phyloP scores from a whole-genome alignment of 2,329 filamentous ascomycete species.

The Penicillium freii region DNA sequence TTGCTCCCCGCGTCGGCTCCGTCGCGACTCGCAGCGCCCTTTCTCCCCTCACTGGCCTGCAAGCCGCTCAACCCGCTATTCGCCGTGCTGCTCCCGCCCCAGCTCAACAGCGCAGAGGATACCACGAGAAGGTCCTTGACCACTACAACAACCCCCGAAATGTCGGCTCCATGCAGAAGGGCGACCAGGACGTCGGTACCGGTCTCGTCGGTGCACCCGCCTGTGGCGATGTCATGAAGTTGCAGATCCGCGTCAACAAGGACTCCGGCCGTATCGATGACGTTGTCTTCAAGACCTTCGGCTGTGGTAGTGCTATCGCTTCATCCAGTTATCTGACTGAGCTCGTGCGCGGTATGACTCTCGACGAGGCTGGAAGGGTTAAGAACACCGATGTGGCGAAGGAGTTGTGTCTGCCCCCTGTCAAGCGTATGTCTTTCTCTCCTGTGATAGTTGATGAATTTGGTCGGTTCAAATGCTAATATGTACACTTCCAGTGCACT shows the following conservation, averaged over 20 bases:
- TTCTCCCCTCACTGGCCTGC: conserved; percentile 44
- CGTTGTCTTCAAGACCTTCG: conserved; percentile 98
- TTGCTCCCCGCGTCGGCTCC: conserved; percentile 54
- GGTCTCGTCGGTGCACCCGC: conserved; percentile 89
- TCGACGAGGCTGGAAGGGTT: conserved; percentile 89
- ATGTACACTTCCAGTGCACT: conserved; percentile 62
- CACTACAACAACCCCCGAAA: conserved; percentile 79
- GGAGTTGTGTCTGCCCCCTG: conserved; percentile 87
- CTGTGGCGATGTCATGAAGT: conserved; percentile 90
- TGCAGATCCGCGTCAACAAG: conserved; percentile 89
- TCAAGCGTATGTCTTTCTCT: conserved; percentile 66
- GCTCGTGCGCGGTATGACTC: conserved; percentile 89
- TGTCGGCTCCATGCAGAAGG: conserved; percentile 76
- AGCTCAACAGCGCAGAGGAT: conserved; percentile 47
- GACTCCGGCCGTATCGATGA: conserved; percentile 84
- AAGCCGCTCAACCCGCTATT: conserved; percentile 41
- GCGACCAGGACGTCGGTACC: conserved; percentile 78
- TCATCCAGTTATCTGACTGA: conserved; percentile 93
- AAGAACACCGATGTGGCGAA: conserved; percentile 98
- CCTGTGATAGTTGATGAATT: not conserved
- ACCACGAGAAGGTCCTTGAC: conserved; percentile 74
- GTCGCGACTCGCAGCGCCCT: conserved; percentile 51
- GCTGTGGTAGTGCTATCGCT: conserved; percentile 91
- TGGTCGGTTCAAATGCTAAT: conserved; percentile 7
- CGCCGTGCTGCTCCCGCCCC: conserved; percentile 33